These are phyloP conservation scores for Pythium rishiriense DNA, from an alignment of 352 stramenopile genomes.

Conservation along the genomic window DNA sequence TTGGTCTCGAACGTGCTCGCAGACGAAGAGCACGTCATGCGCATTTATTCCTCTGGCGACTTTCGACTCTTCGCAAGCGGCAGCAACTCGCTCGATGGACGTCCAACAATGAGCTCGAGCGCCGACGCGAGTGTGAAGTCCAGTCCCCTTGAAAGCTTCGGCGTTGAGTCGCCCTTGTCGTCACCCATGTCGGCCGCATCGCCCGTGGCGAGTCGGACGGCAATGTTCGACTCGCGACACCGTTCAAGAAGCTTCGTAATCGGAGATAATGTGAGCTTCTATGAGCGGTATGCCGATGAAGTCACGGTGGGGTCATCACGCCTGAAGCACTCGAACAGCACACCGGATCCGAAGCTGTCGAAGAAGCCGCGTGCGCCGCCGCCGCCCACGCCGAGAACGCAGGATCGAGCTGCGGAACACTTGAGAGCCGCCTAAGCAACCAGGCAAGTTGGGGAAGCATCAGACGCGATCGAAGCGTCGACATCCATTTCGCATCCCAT, in stretches of 20 bases:
- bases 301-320: not conserved
- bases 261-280: constrained; percentile 33
- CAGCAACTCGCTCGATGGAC: constrained; percentile 19
- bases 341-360: constrained; percentile 16
- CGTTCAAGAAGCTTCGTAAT: constrained; percentile 47
- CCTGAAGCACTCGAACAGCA: constrained; percentile 20
- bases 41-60: constrained; percentile 60
- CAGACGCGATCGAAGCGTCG: constrained; percentile 31
- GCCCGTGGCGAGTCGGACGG: not conserved
- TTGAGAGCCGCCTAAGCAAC: constrained; percentile 21
- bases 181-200: constrained; percentile 16
- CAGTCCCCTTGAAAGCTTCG: constrained; percentile 37
- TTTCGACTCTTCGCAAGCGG: constrained; percentile 54
- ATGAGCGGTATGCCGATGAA: constrained; percentile 27
- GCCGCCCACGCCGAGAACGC: constrained; percentile 10
- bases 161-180: constrained; percentile 29
- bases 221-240: constrained; percentile 18
- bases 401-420: constrained; percentile 1
- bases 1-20: constrained; percentile 63
- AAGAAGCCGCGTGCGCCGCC: constrained; percentile 4
- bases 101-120: constrained; percentile 20
- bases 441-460: not conserved
- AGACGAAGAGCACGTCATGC: constrained; percentile 58
- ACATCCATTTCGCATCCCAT: constrained; percentile 20
- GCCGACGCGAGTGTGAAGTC: constrained; percentile 18